A percentile compares a stretch with the other conserved stretches of the same genome.
Evolutionary conservation across 257 asterid genomes (phyloP).

Genomic region (Nemophila menziesii): DNA sequence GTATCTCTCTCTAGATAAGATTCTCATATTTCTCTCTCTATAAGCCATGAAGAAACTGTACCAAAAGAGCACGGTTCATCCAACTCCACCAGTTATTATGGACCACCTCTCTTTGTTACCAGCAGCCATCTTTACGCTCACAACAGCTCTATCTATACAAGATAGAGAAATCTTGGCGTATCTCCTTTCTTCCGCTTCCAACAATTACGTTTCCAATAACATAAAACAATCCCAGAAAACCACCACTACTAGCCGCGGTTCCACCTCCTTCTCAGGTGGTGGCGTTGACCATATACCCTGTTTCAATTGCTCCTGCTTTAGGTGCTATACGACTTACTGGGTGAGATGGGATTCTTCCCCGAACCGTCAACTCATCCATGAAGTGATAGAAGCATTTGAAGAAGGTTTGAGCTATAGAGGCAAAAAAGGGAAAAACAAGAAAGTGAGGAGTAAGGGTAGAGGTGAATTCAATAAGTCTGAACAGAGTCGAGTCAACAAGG

Average conservation of each 20-base stretch:
- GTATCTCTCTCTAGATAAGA: background rate
- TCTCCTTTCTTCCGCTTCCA: conserved; percentile 22
- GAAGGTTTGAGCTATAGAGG: conserved; percentile 12
- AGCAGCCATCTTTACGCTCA: conserved; percentile 23
- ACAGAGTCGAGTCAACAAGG: background rate
- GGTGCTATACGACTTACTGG: conserved; percentile 34
- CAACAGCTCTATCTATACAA: conserved; percentile 21
- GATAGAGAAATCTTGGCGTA: conserved; percentile 29
- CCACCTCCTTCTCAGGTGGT: background rate
- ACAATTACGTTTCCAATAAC: conserved; percentile 8
- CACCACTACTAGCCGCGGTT: background rate
- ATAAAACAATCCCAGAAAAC: background rate
- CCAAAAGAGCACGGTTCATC: conserved; percentile 20
- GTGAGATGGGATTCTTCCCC: conserved; percentile 37
- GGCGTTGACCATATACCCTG: conserved; percentile 14
- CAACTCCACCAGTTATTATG: conserved; percentile 16
- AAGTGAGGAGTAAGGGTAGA: conserved; percentile 11
- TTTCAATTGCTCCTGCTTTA: conserved; percentile 25
- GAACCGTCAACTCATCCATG: conserved; percentile 32
- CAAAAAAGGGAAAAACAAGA: conserved; percentile 21
- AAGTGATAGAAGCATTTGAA: conserved; percentile 32
- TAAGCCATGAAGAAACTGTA: conserved; percentile 22
- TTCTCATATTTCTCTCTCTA: background rate
- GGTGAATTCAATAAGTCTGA: conserved; percentile 4
- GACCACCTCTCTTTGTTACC: conserved; percentile 31